Conservation (phyloP, 2,329 filamentous ascomycete species). For the Shiraia sp. region DNA sequence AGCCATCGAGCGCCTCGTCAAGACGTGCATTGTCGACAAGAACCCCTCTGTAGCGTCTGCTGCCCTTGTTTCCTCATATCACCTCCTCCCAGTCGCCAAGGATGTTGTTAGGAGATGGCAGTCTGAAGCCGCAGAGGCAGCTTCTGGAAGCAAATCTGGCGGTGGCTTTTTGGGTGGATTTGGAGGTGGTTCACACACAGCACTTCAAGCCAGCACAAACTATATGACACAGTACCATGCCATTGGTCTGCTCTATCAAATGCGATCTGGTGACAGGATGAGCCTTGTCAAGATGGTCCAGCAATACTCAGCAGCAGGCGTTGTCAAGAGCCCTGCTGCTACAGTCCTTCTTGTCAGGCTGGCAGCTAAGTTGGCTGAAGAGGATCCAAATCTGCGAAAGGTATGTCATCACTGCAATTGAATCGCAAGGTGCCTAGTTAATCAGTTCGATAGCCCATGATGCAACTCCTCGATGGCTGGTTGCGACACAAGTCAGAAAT, state of each 20-base stretch:
- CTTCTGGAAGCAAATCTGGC: conserved; percentile 84
- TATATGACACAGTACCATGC: conserved; percentile 99
- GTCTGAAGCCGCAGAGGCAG: conserved; percentile 96
- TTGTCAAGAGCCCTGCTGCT: conserved; percentile 92
- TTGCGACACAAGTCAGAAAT: conserved; percentile 93
- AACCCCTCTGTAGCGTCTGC: conserved; percentile 96
- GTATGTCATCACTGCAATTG: conserved; percentile 7
- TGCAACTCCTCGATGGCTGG: conserved; percentile 94
- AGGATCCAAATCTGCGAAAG: conserved; percentile 83
- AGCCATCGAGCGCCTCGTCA: conserved; percentile 97
- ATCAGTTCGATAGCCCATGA: conserved; percentile 70
- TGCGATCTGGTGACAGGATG: conserved; percentile 97
- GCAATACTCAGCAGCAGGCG: conserved; percentile 89
- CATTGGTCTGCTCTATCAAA: conserved; percentile 95
- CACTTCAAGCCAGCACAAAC: conserved; percentile 75
- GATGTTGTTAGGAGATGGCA: conserved; percentile 98
- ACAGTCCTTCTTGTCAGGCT: conserved; percentile 90
- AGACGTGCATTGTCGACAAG: conserved; percentile 99
- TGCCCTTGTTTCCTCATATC: conserved; percentile 94
- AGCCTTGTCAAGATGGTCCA: conserved; percentile 99
- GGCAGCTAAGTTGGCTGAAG: conserved; percentile 90
- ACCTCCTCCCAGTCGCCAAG: conserved; percentile 91
- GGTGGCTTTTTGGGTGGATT: conserved; percentile 91
- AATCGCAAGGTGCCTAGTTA: conserved; percentile 8
- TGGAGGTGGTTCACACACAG: conserved; percentile 73